Conservation (phyloP, 1,139 yeast species). For the Ogataea hybrid region DNA sequence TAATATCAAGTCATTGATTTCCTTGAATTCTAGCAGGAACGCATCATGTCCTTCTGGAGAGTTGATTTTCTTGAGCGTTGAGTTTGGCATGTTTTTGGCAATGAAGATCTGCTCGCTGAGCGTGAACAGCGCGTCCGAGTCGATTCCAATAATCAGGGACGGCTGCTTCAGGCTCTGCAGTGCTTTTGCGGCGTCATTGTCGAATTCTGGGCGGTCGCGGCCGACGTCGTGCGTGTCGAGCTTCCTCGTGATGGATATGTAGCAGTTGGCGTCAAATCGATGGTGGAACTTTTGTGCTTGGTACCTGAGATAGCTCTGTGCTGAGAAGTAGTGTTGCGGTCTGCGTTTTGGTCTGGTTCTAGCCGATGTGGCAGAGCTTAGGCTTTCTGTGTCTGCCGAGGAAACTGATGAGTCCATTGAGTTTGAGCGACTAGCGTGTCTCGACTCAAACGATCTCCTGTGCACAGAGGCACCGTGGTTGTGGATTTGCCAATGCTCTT, state of each 20-base stretch:
- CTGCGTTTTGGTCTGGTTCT: slow-evolving; percentile 35
- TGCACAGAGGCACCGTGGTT: slow-evolving; percentile 51
- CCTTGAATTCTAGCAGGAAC: slow-evolving; percentile 81
- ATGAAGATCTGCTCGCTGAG: slow-evolving; percentile 85
- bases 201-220: slow-evolving; percentile 62
- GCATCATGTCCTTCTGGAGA: slow-evolving; percentile 99
- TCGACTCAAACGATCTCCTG: slow-evolving; percentile 25
- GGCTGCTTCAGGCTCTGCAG: slow-evolving; percentile 65
- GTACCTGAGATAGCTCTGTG: slow-evolving; percentile 89
- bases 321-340: slow-evolving; percentile 89
- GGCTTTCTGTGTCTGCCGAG: slow-evolving; percentile 17
- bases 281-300: slow-evolving; percentile 89
- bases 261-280: slow-evolving; percentile 95
- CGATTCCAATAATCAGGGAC: slow-evolving; percentile 80
- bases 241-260: slow-evolving; percentile 88
- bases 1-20: slow-evolving; percentile 68
- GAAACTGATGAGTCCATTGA: slow-evolving; percentile 18
- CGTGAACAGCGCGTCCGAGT: slow-evolving; percentile 91
- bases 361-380: slow-evolving; percentile 13
- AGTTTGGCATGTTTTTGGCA: slow-evolving; percentile 71
- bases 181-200: slow-evolving; percentile 45
- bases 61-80: slow-evolving; percentile 65
- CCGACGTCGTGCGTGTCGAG: slow-evolving; percentile 93
- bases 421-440: slow-evolving; percentile 19
- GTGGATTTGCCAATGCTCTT: slow-evolving; percentile 60